Evolutionary conservation across 2,329 filamentous ascomycete genomes (phyloP).

Genomic region (Cercospora sp.): DNA sequence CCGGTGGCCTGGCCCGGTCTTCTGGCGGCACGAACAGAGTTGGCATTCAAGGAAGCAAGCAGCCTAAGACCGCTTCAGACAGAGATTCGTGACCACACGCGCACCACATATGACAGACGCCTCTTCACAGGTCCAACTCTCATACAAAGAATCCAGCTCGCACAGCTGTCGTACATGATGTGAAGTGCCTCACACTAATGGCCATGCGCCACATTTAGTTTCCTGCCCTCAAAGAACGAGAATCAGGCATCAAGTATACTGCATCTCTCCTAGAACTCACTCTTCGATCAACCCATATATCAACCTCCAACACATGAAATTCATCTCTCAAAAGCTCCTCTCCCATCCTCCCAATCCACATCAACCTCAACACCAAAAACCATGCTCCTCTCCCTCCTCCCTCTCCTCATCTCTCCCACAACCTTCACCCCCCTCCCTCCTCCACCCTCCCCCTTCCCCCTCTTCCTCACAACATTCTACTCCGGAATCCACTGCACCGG

Average conservation of each 20-base stretch:
- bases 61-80: background rate
- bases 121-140: background rate
- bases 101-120: background rate
- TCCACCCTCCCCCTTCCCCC: background rate
- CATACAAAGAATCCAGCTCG: background rate
- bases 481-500: background rate
- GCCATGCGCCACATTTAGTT: background rate
- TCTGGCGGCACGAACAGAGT: background rate
- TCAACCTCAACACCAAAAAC: background rate
- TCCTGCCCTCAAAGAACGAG: background rate
- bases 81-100: background rate
- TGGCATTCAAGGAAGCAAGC: background rate
- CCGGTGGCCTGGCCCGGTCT: background rate
- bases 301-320: background rate
- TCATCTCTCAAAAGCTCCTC: background rate
- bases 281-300: background rate
- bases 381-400: background rate
- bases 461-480: background rate
- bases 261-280: background rate
- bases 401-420: background rate
- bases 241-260: background rate
- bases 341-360: background rate
- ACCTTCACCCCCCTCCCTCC: background rate
- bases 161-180: background rate
- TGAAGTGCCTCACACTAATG: background rate